Conservation (phyloP, 176 grass and related monocot species). For the Tuctoria greenei region DNA sequence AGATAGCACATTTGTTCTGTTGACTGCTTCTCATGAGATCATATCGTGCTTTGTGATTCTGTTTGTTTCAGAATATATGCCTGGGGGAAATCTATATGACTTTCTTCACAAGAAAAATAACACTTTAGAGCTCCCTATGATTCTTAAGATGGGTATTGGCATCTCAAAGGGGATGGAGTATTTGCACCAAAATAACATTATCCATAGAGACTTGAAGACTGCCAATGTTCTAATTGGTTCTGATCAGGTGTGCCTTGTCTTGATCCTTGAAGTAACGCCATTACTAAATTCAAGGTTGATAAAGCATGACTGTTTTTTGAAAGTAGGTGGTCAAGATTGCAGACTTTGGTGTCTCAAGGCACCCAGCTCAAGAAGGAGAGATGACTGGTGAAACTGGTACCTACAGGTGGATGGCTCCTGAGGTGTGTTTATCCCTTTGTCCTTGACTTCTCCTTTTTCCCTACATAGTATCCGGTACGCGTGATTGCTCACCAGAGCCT, state of each 20-base stretch:
- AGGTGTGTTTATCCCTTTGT: constrained; percentile 49
- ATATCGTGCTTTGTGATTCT: constrained; percentile 20
- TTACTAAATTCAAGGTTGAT: constrained; percentile 34
- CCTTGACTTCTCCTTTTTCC: background rate
- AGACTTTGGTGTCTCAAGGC: constrained; percentile 91
- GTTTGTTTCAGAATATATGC: constrained; percentile 73
- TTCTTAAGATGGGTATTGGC: constrained; percentile 82
- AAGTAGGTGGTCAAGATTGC: constrained; percentile 87
- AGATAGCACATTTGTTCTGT: background rate
- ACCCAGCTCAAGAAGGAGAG: constrained; percentile 58
- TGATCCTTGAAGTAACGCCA: background rate
- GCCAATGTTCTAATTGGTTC: constrained; percentile 84
- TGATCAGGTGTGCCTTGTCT: constrained; percentile 52
- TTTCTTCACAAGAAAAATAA: constrained; percentile 73
- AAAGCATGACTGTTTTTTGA: constrained; percentile 32
- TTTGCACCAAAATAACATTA: constrained; percentile 88
- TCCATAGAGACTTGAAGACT: constrained; percentile 93
- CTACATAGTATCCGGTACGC: background rate
- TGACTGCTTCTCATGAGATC: constrained; percentile 1
- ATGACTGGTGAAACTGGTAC: constrained; percentile 99
- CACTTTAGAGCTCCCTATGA: constrained; percentile 57
- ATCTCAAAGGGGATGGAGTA: constrained; percentile 91
- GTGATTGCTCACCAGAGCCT: background rate
- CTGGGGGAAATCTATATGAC: constrained; percentile 88
- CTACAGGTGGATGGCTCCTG: constrained; percentile 99